phyloP scores from a whole-genome alignment of 169 alveolate genomes.

The Eimeria acervulina region DNA sequence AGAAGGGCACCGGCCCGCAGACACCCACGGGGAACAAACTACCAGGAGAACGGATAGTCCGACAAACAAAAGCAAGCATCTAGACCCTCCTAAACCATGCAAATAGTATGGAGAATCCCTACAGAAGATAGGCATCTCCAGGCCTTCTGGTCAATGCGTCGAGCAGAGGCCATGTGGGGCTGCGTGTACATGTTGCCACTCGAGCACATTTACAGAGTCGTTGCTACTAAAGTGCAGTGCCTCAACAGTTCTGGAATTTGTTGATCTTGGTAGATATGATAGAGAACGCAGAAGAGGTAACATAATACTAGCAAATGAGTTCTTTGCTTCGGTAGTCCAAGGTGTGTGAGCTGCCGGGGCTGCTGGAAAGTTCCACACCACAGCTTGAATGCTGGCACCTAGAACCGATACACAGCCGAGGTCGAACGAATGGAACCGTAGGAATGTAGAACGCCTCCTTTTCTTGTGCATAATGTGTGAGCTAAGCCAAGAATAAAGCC shows the following conservation, averaged over 20 bases:
- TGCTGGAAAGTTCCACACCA: background rate
- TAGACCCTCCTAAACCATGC: background rate
- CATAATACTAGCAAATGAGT: background rate
- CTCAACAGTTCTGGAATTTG: background rate
- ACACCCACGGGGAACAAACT: background rate
- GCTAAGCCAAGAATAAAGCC: too few relatives aligned
- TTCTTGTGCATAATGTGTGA: too few relatives aligned
- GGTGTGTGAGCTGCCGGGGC: background rate
- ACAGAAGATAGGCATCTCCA: background rate
- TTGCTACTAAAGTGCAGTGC: background rate
- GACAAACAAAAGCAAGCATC: background rate
- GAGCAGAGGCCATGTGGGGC: constrained; percentile 55
- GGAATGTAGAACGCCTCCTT: too few relatives aligned
- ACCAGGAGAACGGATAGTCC: background rate
- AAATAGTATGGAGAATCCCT: background rate
- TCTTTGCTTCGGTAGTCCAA: background rate
- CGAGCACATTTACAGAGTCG: background rate
- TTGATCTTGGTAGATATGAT: background rate
- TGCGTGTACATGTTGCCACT: background rate
- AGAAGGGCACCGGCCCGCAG: background rate
- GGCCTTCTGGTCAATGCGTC: background rate
- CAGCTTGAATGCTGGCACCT: background rate
- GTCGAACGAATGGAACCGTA: background rate
- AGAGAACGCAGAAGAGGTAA: background rate
- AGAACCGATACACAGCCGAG: background rate